Percentiles rank a stretch among this genome's conserved stretches.
These are phyloP conservation scores for Hericium rajendrae DNA, from an alignment of 768 basidiomycete genomes.

Conservation along the genomic window DNA sequence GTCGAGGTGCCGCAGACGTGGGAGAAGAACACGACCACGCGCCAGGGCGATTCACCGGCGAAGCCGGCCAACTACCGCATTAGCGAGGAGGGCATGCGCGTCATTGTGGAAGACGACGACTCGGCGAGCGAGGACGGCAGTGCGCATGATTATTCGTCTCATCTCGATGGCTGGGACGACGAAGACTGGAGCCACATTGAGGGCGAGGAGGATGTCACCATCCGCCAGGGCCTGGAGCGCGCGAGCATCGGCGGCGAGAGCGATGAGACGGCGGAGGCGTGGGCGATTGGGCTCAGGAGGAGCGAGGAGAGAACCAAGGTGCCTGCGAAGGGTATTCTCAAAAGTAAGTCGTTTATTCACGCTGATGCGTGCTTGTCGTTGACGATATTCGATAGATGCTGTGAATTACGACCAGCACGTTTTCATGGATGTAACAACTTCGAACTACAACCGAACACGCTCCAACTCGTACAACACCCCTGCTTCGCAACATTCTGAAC, in stretches of 20 bases:
- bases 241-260: constrained; percentile 42
- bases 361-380: too few relatives aligned
- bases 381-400: constrained; percentile 40
- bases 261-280: constrained; percentile 55
- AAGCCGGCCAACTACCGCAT: constrained; percentile 31
- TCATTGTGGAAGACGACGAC: constrained; percentile 66
- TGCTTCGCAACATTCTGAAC: constrained; percentile 40
- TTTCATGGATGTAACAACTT: constrained; percentile 32
- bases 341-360: constrained; percentile 38
- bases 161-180: constrained; percentile 61
- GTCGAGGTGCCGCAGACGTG: constrained; percentile 44
- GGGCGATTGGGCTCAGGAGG: constrained; percentile 67
- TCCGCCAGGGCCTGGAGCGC: constrained; percentile 48
- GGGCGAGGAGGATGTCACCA: constrained; percentile 67
- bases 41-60: constrained; percentile 40
- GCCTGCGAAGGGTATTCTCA: constrained; percentile 82
- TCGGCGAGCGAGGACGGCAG: constrained; percentile 37
- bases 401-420: constrained; percentile 55
- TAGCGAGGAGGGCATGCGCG: constrained; percentile 56
- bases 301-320: constrained; percentile 55
- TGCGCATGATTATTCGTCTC: constrained; percentile 26
- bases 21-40: constrained; percentile 74
- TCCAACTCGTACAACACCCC: constrained; percentile 76
- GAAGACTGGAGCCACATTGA: constrained; percentile 68
- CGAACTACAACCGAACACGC: constrained; percentile 44